Base-by-base conservation (phyloP, 352 stramenopile species). In the Blastocystis sp. region DNA sequence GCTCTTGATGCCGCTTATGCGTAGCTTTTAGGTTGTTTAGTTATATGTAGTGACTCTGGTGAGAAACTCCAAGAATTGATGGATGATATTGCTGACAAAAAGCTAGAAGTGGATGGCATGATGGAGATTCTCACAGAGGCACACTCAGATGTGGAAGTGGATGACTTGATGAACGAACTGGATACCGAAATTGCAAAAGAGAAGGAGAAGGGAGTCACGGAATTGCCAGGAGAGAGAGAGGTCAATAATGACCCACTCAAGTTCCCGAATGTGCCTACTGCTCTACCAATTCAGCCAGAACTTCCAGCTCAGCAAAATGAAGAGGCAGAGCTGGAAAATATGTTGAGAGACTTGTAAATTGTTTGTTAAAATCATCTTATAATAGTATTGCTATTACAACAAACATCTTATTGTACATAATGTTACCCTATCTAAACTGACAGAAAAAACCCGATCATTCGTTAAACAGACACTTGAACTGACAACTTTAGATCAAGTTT, bases 401-500 rank as follows among this genome's bases (percentile, higher is more conserved):
- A 68, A 68, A 26, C 9, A 68, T 0, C 1, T 26, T 37, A 68
- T 37, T 68, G n/a, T 13, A n/a, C 11, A 59, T n/a, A 59, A 59
- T 59, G 6, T 37, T 26, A 68, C 9, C 34, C 13, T 13, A 41
- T 8, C 43, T 45, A 81, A 81, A 30, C 6, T 24, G 24, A 79
- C 43, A 79, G 24, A 59, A 62, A 53, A 59, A 63, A 54, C 30
- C 30, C 30, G 47, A 64, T 47, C 18, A 41, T 41, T 34, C 5
- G 18, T 45, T 66, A 85, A 85, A 68, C 9, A 5, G 73, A 85
- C 34, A 53, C 7, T 30, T 85, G 47, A 43, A 66, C 73, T 20
- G 73, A 66, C 16, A 85, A 43, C 53, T 85, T 66, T 55, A 85
- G 50, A 65, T 85, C 73, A 5, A 85, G 73, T 13, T 68, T 85